Base-by-base conservation (phyloP, 257 asterid genomes). In the Linaria vulgaris region DNA sequence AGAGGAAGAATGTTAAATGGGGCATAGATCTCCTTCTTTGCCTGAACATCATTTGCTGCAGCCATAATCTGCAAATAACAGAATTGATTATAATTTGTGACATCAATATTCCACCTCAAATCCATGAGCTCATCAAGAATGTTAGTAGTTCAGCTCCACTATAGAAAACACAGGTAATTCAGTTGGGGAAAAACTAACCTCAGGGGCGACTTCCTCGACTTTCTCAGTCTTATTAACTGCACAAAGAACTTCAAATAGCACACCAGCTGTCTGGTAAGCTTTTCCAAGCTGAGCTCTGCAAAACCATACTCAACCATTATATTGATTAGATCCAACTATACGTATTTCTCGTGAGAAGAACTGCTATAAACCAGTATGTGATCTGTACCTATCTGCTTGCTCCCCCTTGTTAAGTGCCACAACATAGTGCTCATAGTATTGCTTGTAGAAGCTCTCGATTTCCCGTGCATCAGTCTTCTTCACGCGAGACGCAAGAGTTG, bases 251-350 rank as follows among this genome's bases (percentile, higher is more conserved):
- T 94, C 99, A 79, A 89, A 94, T 56, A 94, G 94, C 75, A 89
- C 95, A 46, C 96, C 97, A 10, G 99, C 97, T 64, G 99, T 85
- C 88, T 87, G 95, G 76, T 94, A 94, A 68, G 99, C 99, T 80
- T 94, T 94, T 44, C 94, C 97, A 62, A 94, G 97, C 83, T 85
- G 87, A 78, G 96, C 96, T 77, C 99, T 92, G 87, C 72, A 48
- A 25, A 12, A 44, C 4, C 3, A 12, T 5, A 12, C 8, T 3
- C 0, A 44, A n/a, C 15, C 17, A n/a, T 44, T 44, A 44, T 13
- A 44, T 13, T n/a, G 19, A 44, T 19, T 12, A 13, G 7, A 1
- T 55, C 27, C 37, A 59, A 67, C 21, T 30, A 61, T 38, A 20
- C 22, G 38, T 6, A n/a, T 30, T 62, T 44, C 13, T 55, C 43